Conservation (phyloP, 768 basidiomycete species). For the Coprinellus aureogranulatus region DNA sequence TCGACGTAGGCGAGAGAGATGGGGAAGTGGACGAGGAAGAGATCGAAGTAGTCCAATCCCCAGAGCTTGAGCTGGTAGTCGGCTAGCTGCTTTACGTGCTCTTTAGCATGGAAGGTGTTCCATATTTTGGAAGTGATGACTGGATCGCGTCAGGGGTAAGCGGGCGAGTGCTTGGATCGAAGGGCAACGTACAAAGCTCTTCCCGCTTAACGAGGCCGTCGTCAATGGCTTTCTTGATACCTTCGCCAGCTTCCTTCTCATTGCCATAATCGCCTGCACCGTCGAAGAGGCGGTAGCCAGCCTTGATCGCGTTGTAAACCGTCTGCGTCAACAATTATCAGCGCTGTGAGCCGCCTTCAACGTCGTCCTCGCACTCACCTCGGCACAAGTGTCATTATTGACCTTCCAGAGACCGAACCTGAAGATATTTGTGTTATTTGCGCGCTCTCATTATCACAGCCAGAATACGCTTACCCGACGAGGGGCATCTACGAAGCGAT, state of each 20-base stretch:
- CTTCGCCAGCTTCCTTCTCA: slow-evolving; percentile 81
- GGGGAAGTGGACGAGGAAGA: slow-evolving; percentile 85
- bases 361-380: slow-evolving; percentile 32
- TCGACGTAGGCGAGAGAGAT: slow-evolving; percentile 79
- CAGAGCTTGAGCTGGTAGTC: slow-evolving; percentile 2
- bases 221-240: slow-evolving; percentile 70
- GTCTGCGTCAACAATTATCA: neutral
- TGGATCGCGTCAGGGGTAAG: neutral
- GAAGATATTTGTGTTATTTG: neutral
- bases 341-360: neutral
- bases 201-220: slow-evolving; percentile 86
- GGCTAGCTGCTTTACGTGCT: slow-evolving; percentile 30
- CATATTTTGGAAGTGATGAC: slow-evolving; percentile 87
- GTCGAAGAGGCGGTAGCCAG: slow-evolving; percentile 84
- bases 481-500: slow-evolving; percentile 10
- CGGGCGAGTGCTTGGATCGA: neutral
- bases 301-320: slow-evolving; percentile 83
- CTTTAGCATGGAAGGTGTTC: slow-evolving; percentile 85
- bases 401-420: slow-evolving; percentile 37
- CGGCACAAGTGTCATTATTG: slow-evolving; percentile 57
- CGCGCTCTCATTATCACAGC: no score
- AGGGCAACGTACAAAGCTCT: slow-evolving; percentile 50
- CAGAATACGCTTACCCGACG: slow-evolving; percentile 8
- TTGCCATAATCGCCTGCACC: slow-evolving; percentile 85
- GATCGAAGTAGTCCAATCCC: slow-evolving; percentile 58